These are phyloP conservation scores for Fagus crenata DNA, from an alignment of 306 rosid species.

Conservation along the genomic window DNA sequence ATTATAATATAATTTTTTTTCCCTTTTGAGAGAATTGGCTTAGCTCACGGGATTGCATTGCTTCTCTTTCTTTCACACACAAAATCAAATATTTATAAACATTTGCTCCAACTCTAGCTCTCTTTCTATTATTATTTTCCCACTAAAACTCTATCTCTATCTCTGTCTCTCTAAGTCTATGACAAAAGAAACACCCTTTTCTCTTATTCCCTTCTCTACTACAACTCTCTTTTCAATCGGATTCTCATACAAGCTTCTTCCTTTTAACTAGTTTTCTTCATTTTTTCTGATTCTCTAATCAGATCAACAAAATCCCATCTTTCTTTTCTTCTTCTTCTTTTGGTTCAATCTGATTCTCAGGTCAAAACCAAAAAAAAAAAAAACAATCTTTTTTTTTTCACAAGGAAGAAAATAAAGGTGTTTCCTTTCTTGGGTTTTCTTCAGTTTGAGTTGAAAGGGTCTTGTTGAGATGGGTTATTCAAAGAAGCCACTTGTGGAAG, in stretches of 20 bases:
- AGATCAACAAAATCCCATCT: conserved; percentile 15
- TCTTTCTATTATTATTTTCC: conserved; percentile 34
- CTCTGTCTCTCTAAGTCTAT: conserved; percentile 32
- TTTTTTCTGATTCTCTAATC: conserved; percentile 35
- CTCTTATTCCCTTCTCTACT: conserved; percentile 47
- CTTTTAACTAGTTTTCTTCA: not conserved
- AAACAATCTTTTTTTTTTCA: conserved; percentile 26
- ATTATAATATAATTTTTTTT: not conserved
- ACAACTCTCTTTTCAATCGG: conserved; percentile 18
- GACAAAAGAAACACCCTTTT: conserved; percentile 56
- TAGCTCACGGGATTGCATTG: conserved; percentile 5
- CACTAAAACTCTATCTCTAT: conserved; percentile 25
- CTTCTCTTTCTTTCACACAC: conserved; percentile 11
- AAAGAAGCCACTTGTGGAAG: conserved; percentile 62
- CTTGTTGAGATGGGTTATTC: conserved; percentile 68
- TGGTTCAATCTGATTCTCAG: conserved; percentile 15
- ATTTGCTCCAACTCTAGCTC: conserved; percentile 20
- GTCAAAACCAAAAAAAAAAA: not conserved
- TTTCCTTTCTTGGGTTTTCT: conserved; percentile 5
- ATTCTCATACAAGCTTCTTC: conserved; percentile 22
- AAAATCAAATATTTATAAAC: conserved; percentile 27
- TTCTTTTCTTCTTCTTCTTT: conserved; percentile 27
- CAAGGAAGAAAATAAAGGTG: not conserved
- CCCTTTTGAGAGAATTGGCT: conserved; percentile 16
- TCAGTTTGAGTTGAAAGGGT: not conserved